phyloP scores from a whole-genome alignment of 306 rosid species.

The Castanea mollissima region DNA sequence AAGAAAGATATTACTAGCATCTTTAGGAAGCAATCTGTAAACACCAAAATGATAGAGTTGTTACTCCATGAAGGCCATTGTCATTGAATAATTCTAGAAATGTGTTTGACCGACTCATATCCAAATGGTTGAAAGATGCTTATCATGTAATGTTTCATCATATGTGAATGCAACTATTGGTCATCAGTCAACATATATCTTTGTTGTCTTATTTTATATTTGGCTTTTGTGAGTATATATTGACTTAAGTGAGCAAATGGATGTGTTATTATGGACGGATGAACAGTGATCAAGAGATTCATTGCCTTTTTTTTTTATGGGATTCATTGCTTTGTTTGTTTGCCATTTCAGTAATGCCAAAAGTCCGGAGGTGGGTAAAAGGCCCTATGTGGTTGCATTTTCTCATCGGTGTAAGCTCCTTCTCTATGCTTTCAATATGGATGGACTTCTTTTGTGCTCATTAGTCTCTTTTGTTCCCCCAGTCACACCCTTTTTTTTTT shows the following conservation, averaged over 20 bases:
- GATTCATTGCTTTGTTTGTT: constrained; percentile 9
- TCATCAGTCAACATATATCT: background rate
- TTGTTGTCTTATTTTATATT: background rate
- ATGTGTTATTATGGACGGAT: background rate
- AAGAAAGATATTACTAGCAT: background rate
- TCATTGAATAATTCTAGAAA: background rate
- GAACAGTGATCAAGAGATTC: background rate
- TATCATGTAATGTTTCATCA: background rate
- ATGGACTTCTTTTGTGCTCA: background rate
- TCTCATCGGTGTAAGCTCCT: constrained; percentile 75
- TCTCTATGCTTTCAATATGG: constrained; percentile 12
- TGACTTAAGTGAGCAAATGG: background rate
- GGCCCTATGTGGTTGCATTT: constrained; percentile 98
- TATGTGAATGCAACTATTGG: background rate
- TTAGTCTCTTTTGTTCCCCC: background rate
- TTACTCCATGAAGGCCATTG: background rate
- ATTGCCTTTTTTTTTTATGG: background rate
- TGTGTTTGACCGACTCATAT: background rate
- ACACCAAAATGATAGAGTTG: background rate
- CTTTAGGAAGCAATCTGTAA: background rate
- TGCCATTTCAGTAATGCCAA: constrained; percentile 77
- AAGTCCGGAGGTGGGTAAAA: constrained; percentile 56
- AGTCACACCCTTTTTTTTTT: background rate
- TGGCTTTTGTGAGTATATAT: background rate
- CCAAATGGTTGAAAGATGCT: no score